These are phyloP conservation scores for Plasmodium sp. DNA, from an alignment of 169 alveolate genomes.

Conservation along the genomic window DNA sequence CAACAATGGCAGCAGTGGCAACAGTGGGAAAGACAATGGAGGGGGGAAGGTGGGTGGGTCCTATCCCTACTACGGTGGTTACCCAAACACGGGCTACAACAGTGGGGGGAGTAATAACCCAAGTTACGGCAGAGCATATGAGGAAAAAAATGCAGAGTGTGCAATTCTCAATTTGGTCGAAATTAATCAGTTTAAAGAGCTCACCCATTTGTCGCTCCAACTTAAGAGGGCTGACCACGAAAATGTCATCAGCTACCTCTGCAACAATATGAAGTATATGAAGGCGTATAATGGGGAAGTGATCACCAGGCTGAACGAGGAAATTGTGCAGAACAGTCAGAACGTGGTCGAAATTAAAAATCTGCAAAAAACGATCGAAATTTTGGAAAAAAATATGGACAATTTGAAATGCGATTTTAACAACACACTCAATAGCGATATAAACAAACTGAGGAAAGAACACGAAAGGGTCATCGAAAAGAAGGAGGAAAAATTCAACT, in stretches of 20 bases:
- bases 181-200: conserved; percentile 60
- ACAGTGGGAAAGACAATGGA: not conserved
- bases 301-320: conserved; percentile 51
- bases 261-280: conserved; percentile 42
- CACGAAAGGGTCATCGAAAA: conserved; percentile 24
- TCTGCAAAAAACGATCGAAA: conserved; percentile 64
- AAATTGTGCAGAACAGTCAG: conserved; percentile 45
- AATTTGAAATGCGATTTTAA: conserved; percentile 25
- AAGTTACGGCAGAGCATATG: not conserved
- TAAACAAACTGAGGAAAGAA: conserved; percentile 23
- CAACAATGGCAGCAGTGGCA: not conserved
- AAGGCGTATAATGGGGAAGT: conserved; percentile 38
- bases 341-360: conserved; percentile 21
- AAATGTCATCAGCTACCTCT: conserved; percentile 23
- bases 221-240: conserved; percentile 33
- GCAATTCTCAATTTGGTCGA: conserved; percentile 56
- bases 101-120: not conserved
- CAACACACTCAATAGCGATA: conserved; percentile 28
- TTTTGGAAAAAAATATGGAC: conserved; percentile 44
- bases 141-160: not conserved
- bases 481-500: conserved; percentile 29
- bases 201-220: conserved; percentile 49
- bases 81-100: not conserved
- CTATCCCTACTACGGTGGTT: not conserved
- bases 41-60: not conserved